Percentiles rank a stretch among this genome's conserved stretches.
These are phyloP conservation scores for Botrytis hyacinthi DNA, from an alignment of 2,329 filamentous ascomycete species.

Conservation along the genomic window DNA sequence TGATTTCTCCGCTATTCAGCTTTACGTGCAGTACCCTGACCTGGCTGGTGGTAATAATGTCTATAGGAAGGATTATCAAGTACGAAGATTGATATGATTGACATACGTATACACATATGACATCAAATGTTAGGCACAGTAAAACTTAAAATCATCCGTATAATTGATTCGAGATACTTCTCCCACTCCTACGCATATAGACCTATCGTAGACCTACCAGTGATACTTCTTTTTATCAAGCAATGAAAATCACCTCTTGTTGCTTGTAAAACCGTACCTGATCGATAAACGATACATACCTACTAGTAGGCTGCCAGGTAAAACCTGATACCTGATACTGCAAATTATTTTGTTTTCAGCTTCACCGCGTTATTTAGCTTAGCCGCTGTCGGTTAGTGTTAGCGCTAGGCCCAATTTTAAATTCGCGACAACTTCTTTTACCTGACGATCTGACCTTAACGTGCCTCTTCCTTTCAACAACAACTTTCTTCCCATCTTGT, in stretches of 20 bases:
- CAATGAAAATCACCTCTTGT: neutral
- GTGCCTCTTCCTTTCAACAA: conserved; percentile 21
- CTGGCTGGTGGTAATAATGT: neutral
- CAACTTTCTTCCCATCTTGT: conserved; percentile 1
- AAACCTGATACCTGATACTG: neutral
- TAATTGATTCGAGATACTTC: neutral
- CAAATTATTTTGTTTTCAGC: conserved; percentile 5
- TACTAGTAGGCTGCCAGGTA: neutral
- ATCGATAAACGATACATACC: neutral
- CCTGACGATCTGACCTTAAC: conserved; percentile 10
- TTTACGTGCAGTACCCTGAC: neutral
- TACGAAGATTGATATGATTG: neutral
- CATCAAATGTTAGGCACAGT: neutral
- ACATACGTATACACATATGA: neutral
- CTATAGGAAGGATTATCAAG: neutral
- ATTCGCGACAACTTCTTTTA: conserved; percentile 21
- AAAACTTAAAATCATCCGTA: neutral
- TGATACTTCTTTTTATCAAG: neutral
- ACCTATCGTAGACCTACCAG: neutral
- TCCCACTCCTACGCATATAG: too few relatives aligned
- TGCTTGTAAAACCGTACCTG: neutral
- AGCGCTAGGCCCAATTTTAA: conserved; percentile 19
- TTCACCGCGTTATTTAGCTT: conserved; percentile 1
- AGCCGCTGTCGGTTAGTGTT: conserved; percentile 20
- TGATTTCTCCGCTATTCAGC: neutral